phyloP scores from a whole-genome alignment of 202 grass and related monocot genomes.

The Schoenoplectus tabernaemontani region DNA sequence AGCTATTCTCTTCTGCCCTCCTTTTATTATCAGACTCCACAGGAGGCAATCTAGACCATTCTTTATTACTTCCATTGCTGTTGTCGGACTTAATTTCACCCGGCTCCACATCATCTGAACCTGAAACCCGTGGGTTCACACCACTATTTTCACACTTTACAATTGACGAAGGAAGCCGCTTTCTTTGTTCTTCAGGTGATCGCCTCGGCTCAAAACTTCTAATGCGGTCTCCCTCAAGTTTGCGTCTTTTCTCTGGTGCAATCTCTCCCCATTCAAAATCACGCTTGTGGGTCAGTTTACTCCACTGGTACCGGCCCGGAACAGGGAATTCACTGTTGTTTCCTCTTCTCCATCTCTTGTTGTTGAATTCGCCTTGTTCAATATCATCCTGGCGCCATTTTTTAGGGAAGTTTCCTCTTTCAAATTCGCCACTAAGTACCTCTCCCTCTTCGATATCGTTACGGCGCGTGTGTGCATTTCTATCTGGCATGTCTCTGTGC shows the following conservation, averaged over 20 bases:
- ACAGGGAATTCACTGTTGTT: slow-evolving; percentile 25
- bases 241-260: slow-evolving; percentile 33
- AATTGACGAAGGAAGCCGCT: slow-evolving; percentile 41
- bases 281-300: slow-evolving; percentile 3
- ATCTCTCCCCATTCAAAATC: slow-evolving; percentile 43
- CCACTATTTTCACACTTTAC: slow-evolving; percentile 20
- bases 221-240: slow-evolving; percentile 16
- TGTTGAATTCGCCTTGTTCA: slow-evolving; percentile 22
- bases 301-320: slow-evolving; percentile 13
- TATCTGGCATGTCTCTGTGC: slow-evolving; percentile 25
- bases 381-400: slow-evolving; percentile 54
- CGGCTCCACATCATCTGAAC: slow-evolving; percentile 47
- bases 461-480: slow-evolving; percentile 4
- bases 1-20: slow-evolving; percentile 41
- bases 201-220: slow-evolving; percentile 40
- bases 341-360: slow-evolving; percentile 38
- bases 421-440: slow-evolving; percentile 53
- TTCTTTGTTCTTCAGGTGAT: slow-evolving; percentile 30
- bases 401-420: slow-evolving; percentile 51
- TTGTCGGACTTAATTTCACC: slow-evolving; percentile 72
- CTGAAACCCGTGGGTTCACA: slow-evolving; percentile 29
- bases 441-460: slow-evolving; percentile 76
- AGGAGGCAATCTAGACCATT: slow-evolving; percentile 14
- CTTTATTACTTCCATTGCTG: slow-evolving; percentile 37
- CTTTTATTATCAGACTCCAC: slow-evolving; percentile 46